phyloP scores from a whole-genome alignment of 1,139 yeast species.

The Nakaseomyces glabratus region DNA sequence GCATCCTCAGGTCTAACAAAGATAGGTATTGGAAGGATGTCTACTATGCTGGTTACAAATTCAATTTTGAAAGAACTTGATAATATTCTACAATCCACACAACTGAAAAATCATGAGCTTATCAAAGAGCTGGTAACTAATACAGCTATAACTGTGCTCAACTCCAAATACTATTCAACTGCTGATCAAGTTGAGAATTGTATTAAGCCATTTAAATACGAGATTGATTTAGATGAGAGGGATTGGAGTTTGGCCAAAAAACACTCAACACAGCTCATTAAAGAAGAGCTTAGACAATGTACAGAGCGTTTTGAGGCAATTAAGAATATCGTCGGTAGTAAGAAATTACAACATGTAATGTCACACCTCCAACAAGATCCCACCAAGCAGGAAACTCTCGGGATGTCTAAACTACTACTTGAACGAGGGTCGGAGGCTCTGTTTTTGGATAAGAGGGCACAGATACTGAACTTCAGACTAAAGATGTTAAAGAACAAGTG shows the following conservation, averaged over 20 bases:
- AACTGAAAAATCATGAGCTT: constrained; percentile 72
- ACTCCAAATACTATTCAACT: constrained; percentile 74
- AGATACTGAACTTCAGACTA: constrained; percentile 64
- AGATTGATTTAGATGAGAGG: constrained; percentile 88
- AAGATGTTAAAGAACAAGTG: constrained; percentile 72
- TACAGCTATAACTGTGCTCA: constrained; percentile 73
- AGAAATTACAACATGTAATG: constrained; percentile 75
- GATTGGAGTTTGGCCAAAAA: constrained; percentile 85
- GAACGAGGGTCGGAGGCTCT: constrained; percentile 75
- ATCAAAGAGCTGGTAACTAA: constrained; percentile 75
- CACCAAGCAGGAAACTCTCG: constrained; percentile 51
- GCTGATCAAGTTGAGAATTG: constrained; percentile 98
- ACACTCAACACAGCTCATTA: constrained; percentile 61
- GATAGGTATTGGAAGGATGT: constrained; percentile 83
- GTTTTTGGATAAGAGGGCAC: constrained; percentile 71
- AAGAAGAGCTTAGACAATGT: constrained; percentile 82
- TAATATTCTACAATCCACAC: constrained; percentile 51
- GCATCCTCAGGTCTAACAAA: constrained; percentile 80
- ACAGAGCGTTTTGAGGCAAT: constrained; percentile 54
- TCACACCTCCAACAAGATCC: constrained; percentile 54
- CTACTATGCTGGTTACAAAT: constrained; percentile 75
- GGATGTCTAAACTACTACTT: constrained; percentile 64
- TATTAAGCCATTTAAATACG: constrained; percentile 94
- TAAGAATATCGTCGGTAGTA: constrained; percentile 67
- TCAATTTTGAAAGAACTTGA: constrained; percentile 72